These are phyloP conservation scores for Cantharellus anzutake DNA, from an alignment of 768 basidiomycete genomes.

Conservation along the genomic window DNA sequence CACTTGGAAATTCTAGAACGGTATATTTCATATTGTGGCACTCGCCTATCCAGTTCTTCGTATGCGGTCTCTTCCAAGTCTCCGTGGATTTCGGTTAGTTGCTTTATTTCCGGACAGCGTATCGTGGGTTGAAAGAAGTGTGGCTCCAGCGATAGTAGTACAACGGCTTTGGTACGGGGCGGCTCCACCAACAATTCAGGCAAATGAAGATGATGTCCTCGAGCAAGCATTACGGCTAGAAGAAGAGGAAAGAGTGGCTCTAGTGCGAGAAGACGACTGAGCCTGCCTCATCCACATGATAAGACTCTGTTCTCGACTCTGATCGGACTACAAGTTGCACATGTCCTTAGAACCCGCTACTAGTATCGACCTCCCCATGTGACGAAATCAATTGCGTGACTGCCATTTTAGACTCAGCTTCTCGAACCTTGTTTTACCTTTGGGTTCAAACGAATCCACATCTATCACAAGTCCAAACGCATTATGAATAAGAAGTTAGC, in stretches of 20 bases:
- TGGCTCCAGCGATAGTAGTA: slow-evolving; percentile 36
- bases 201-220: slow-evolving; percentile 35
- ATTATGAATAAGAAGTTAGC: no score
- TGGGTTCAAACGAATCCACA: no score
- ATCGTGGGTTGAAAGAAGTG: neutral
- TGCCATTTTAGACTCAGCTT: no score
- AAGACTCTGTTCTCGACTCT: no score
- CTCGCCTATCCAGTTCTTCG: slow-evolving; percentile 60
- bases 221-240: slow-evolving; percentile 55
- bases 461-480: no score
- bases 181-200: slow-evolving; percentile 32
- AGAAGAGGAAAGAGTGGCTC: slow-evolving; percentile 21
- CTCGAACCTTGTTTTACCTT: no score
- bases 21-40: slow-evolving; percentile 60
- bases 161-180: slow-evolving; percentile 65
- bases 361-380: no score
- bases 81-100: slow-evolving; percentile 55
- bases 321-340: no score
- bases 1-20: slow-evolving; percentile 28
- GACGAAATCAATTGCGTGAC: no score
- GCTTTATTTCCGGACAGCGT: neutral
- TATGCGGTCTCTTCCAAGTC: slow-evolving; percentile 64
- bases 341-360: no score
- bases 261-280: no score
- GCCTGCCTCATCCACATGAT: no score